Evolutionary conservation across 495 filamentous ascomycete genomes (phyloP).

Genomic region (Cercophora samala): DNA sequence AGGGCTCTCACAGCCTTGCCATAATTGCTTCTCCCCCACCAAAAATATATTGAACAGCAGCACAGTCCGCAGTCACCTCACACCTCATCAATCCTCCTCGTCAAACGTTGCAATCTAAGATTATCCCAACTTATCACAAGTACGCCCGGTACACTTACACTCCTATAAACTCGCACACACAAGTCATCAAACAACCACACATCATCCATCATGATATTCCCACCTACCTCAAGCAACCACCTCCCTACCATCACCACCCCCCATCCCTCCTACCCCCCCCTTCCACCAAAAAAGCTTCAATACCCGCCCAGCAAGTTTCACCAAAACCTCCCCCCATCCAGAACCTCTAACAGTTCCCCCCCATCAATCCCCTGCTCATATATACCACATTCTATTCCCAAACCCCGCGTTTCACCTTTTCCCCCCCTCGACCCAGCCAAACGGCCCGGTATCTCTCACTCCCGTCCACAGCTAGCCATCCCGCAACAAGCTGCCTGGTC

Average conservation of each 20-base stretch:
- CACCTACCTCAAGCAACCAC: no score
- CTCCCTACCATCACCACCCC: no score
- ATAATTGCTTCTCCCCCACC: not conserved
- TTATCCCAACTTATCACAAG: not conserved
- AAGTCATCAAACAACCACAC: no score
- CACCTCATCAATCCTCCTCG: not conserved
- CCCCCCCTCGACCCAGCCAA: not conserved
- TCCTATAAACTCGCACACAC: no score
- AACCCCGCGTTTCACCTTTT: constrained; percentile 18
- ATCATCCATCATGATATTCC: no score
- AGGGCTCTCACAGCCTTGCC: constrained; percentile 4
- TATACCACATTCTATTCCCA: not conserved
- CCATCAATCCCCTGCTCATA: not conserved
- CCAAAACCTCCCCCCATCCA: not conserved
- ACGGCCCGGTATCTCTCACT: constrained; percentile 15
- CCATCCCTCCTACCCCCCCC: not conserved
- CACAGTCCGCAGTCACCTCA: not conserved
- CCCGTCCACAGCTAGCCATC: not conserved
- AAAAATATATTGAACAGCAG: not conserved
- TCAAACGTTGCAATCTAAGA: not conserved
- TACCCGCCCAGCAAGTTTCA: not conserved
- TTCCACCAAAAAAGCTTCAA: not conserved
- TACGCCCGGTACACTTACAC: no score
- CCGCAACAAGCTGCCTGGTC: not conserved
- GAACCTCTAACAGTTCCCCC: not conserved